Evolutionary conservation across 305 asterid species (phyloP), one percentile per base, ranked within the genome.

Genomic region (Vinca major): DNA sequence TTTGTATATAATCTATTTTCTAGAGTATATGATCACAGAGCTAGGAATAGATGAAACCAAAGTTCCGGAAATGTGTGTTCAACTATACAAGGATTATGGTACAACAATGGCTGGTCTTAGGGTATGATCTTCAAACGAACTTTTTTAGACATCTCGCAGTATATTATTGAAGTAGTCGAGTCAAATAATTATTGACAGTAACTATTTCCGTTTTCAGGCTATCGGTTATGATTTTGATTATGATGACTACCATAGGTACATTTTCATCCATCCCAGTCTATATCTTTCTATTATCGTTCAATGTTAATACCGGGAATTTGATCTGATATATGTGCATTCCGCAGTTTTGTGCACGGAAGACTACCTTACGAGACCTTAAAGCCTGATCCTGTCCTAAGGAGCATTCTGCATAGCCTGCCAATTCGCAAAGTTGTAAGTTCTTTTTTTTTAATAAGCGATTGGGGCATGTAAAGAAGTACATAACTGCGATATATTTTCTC

Each of bases 101-200:
- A 92, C 97, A 0, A 92, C 98, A 37, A 90, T 92, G 98, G 96
- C 98, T 63, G 97, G 98, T 80, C 90, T 90, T 65, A 84, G 75
- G 87, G 97, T 91, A 81, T 64, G 68, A 20, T 44, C 66, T 65
- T 54, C 41, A 1, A 9, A 4, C 20, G 57, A 33, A 66, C 17
- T 66, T 62, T 37, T 53, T 66, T 12, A 2, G n/a, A 47, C 6
- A n/a, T 16, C 65, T 14, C 33, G 13, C 56, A 69, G 56, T 54
- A 49, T 26, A 66, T 8, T 47, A 5, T 6, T 26, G 17, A 44
- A 4, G 5, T 14, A 52, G 33, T 26, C 33, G 39, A 33, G 33
- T 61, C 13, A 60, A 36, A 37, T 37, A 9, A 37, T 65, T 40
- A 4, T 53, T 69, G 73, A 58, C 65, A 73, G 7, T 65, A 74